Conservation (phyloP, 495 filamentous ascomycete species). For the Penicillium macrosclerotiorum region DNA sequence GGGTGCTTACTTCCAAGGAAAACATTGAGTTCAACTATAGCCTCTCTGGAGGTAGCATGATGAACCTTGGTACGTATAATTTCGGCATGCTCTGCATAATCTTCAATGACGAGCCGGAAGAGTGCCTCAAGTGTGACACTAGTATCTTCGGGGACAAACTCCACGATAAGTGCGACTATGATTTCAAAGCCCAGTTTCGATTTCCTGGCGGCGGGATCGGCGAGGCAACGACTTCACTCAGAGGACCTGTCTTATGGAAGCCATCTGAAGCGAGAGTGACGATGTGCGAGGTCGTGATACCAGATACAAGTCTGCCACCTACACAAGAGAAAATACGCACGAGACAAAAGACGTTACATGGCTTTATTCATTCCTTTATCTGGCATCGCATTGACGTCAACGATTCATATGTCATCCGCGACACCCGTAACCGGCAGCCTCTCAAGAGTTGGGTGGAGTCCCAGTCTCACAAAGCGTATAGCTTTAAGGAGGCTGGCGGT, state of each 20-base stretch:
- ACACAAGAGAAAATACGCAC: conserved; percentile 28
- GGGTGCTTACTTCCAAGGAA: conserved; percentile 26
- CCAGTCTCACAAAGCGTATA: conserved; percentile 42
- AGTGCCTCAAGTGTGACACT: conserved; percentile 35
- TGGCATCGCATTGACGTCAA: conserved; percentile 47
- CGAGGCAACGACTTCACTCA: conserved; percentile 34
- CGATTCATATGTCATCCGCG: conserved; percentile 36
- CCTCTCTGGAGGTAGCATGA: conserved; percentile 51
- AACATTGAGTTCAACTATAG: conserved; percentile 55
- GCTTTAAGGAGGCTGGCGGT: conserved; percentile 30
- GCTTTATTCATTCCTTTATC: conserved; percentile 27
- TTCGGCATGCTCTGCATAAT: conserved; percentile 38
- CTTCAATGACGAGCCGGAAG: conserved; percentile 35
- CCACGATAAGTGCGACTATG: conserved; percentile 33
- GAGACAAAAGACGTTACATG: conserved; percentile 20
- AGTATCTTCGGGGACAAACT: conserved; percentile 26
- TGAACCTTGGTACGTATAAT: conserved; percentile 53
- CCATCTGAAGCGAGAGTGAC: conserved; percentile 16
- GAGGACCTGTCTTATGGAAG: conserved; percentile 16
- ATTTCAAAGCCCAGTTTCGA: conserved; percentile 36
- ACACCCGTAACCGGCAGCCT: conserved; percentile 16
- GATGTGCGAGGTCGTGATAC: conserved; percentile 20
- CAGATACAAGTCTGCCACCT: conserved; percentile 19
- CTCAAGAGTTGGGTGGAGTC: conserved; percentile 37
- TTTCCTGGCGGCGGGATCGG: conserved; percentile 47